Evolutionary conservation across 306 rosid genomes (phyloP), one percentile per base, ranked within the genome.

Genomic region (Lathyrus tuberosus): DNA sequence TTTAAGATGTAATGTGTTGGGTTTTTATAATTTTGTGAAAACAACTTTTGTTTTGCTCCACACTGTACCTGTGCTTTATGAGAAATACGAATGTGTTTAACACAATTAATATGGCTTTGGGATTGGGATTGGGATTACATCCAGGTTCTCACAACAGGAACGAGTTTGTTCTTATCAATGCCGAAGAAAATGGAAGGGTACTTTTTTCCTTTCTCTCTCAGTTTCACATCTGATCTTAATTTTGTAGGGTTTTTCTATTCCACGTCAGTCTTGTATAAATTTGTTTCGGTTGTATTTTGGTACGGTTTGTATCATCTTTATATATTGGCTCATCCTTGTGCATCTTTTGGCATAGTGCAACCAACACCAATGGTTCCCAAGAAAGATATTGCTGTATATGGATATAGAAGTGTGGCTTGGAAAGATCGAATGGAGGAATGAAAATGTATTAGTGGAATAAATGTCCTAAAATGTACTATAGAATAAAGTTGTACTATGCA

Each of bases 61-160:
- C n/a, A n/a, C n/a, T n/a, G n/a, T n/a, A n/a, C n/a, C n/a, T n/a
- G n/a, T n/a, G n/a, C n/a, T n/a, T n/a, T n/a, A n/a, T n/a, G n/a
- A n/a, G n/a, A n/a, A n/a, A n/a, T n/a, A n/a, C n/a, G n/a, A n/a
- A n/a, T n/a, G n/a, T n/a, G n/a, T n/a, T n/a, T n/a, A n/a, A n/a
- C n/a, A n/a, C n/a, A n/a, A n/a, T n/a, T n/a, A n/a, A n/a, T n/a
- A n/a, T n/a, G n/a, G n/a, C n/a, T n/a, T n/a, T n/a, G n/a, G n/a
- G n/a, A n/a, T n/a, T n/a, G n/a, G n/a, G n/a, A n/a, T n/a, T n/a
- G n/a, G n/a, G n/a, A n/a, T n/a, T n/a, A n/a, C n/a, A n/a, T n/a
- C n/a, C n/a, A n/a, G 97, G 99, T 80, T 94, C 99, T 67, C 99
- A 94, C 71, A 91, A 94, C 77, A 77, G 99, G 83, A 94, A 94